Evolutionary conservation across 1,284 basidiomycete species (phyloP).

Genomic region (Ceratorhiza oryzae-sativae): DNA sequence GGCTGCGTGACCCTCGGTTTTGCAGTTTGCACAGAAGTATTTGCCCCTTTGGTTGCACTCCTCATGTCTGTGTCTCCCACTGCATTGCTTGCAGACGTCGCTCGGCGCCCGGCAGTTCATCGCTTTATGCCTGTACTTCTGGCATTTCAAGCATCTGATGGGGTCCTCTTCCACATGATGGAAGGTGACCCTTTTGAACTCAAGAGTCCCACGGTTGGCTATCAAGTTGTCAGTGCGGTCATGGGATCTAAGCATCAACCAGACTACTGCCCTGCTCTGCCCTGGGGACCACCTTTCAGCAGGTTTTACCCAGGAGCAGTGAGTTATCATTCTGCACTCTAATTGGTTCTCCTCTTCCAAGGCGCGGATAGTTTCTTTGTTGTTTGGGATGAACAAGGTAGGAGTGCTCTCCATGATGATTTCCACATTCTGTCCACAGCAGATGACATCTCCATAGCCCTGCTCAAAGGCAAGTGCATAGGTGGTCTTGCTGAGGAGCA

Average conservation of each 20-base stretch:
- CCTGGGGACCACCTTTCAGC: not conserved
- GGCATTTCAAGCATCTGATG: constrained; percentile 1
- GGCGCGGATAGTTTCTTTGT: not conserved
- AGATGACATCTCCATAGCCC: not conserved
- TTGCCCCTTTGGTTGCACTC: too few species aligned
- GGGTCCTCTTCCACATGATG: not conserved
- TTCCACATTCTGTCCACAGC: not conserved
- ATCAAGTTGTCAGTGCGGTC: not conserved
- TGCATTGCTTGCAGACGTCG: not conserved
- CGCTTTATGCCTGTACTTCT: not conserved
- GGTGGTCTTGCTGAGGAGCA: not conserved
- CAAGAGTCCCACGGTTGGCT: not conserved
- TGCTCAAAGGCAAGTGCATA: not conserved
- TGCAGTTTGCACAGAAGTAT: too few species aligned
- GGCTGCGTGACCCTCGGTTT: too few species aligned
- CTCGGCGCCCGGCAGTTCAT: not conserved
- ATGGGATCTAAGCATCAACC: not conserved
- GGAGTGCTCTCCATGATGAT: not conserved
- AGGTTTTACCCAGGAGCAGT: not conserved
- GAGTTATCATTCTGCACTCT: not conserved
- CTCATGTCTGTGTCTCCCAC: not conserved
- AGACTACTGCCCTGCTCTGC: not conserved
- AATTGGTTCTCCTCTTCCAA: not conserved
- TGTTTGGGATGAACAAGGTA: not conserved
- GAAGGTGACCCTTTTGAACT: not conserved